Conservation (phyloP, 2,329 filamentous ascomycete species). For the Metarhizium sp. region DNA sequence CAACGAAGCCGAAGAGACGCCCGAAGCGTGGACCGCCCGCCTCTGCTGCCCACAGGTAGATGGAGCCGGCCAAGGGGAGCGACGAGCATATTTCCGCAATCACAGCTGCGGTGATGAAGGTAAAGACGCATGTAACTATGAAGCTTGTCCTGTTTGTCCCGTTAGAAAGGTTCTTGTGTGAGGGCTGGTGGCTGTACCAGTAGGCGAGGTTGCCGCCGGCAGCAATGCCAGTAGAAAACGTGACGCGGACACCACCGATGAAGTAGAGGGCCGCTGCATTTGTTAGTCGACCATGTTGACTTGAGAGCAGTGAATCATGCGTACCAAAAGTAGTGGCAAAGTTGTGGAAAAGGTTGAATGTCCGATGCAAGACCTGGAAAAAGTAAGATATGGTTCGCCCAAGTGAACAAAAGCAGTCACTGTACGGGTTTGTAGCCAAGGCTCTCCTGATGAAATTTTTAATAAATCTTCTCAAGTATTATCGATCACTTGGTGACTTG, state of each 20-base stretch:
- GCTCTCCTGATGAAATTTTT: too few species aligned
- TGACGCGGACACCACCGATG: constrained; percentile 49
- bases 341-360: not conserved
- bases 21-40: constrained; percentile 45
- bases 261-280: constrained; percentile 48
- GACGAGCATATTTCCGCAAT: constrained; percentile 53
- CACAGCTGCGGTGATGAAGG: constrained; percentile 50
- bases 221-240: constrained; percentile 53
- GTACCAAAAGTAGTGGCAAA: not conserved
- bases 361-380: not conserved
- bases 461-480: too few species aligned
- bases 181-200: constrained; percentile 31
- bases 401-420: too few species aligned
- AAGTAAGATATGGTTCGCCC: not conserved
- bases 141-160: constrained; percentile 42
- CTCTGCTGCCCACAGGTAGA: constrained; percentile 54
- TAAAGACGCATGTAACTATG: constrained; percentile 48
- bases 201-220: constrained; percentile 52
- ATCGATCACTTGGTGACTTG: too few species aligned
- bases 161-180: not conserved
- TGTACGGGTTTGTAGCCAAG: too few species aligned
- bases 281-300: not conserved
- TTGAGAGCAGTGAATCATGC: not conserved
- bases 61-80: constrained; percentile 47
- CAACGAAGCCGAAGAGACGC: constrained; percentile 48